Evolutionary conservation across 2,329 filamentous ascomycete species (phyloP).

Genomic region (Nemania abortiva): DNA sequence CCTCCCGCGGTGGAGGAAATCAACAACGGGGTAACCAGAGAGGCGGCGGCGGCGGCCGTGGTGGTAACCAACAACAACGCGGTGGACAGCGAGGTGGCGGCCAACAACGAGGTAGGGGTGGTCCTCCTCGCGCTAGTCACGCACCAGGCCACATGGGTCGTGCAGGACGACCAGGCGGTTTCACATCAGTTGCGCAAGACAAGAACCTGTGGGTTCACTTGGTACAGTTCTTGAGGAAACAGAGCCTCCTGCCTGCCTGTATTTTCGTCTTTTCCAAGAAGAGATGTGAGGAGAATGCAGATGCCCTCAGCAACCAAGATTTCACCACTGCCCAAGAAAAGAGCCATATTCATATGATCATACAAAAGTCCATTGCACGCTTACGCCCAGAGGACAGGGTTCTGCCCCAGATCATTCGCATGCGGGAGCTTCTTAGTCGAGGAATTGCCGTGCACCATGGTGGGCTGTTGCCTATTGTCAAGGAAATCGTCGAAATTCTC

Average conservation of each 20-base stretch:
- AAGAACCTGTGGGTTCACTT: constrained; percentile 97
- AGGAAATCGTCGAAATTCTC: constrained; percentile 96
- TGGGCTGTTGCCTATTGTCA: constrained; percentile 93
- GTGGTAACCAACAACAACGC: constrained; percentile 63
- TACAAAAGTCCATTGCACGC: constrained; percentile 92
- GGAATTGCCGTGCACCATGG: constrained; percentile 98
- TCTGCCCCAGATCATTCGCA: constrained; percentile 90
- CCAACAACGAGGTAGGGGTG: constrained; percentile 66
- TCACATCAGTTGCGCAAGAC: constrained; percentile 91
- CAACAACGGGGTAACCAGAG: constrained; percentile 63
- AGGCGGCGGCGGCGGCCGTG: constrained; percentile 61
- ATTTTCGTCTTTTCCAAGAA: constrained; percentile 99
- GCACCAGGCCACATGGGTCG: constrained; percentile 88
- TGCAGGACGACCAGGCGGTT: constrained; percentile 84
- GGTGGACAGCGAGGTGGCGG: constrained; percentile 64
- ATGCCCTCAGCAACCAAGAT: constrained; percentile 93
- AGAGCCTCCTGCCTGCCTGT: constrained; percentile 88
- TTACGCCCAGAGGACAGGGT: constrained; percentile 89
- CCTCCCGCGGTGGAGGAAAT: constrained; percentile 61
- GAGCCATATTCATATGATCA: constrained; percentile 96
- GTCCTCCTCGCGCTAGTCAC: constrained; percentile 70
- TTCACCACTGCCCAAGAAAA: constrained; percentile 95
- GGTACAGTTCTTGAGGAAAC: constrained; percentile 89
- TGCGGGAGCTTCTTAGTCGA: constrained; percentile 85
- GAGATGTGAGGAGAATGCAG: constrained; percentile 95